Percentiles rank a stretch among this genome's conserved stretches.
These are phyloP conservation scores for Glycine soja DNA, from an alignment of 306 rosid species.

Conservation along the genomic window DNA sequence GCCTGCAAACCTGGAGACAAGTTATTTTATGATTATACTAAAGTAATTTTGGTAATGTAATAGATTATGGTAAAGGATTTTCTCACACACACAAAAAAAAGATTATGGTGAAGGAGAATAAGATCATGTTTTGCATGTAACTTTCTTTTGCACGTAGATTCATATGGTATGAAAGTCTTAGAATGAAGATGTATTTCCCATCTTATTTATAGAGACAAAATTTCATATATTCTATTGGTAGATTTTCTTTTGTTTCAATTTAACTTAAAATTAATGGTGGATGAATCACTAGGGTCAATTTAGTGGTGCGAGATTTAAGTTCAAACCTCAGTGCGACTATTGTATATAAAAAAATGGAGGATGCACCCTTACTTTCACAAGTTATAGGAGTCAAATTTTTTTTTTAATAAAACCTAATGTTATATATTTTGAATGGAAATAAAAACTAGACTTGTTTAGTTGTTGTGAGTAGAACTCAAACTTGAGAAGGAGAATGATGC, in stretches of 20 bases:
- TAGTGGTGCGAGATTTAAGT: too few relatives aligned
- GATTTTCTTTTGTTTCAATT: not conserved
- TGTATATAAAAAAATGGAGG: too few relatives aligned
- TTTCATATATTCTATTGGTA: too few relatives aligned
- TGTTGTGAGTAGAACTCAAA: not conserved
- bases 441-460: not conserved
- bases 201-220: too few relatives aligned
- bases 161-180: not conserved
- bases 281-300: too few relatives aligned
- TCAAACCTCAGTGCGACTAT: too few relatives aligned
- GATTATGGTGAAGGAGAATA: too few relatives aligned
- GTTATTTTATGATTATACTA: not conserved
- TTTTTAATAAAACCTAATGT: not conserved
- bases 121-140: conserved; percentile 26
- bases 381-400: not conserved
- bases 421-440: not conserved
- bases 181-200: too few relatives aligned
- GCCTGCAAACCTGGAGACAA: conserved; percentile 10
- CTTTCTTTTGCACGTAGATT: not conserved
- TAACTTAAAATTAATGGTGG: too few relatives aligned
- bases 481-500: too few relatives aligned
- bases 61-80: not conserved
- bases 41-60: not conserved
- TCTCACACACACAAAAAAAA: too few relatives aligned
- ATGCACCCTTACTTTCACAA: not conserved